phyloP scores from a whole-genome alignment of 192 early-diverging fungal species.

The Spizellomyces sp. region DNA sequence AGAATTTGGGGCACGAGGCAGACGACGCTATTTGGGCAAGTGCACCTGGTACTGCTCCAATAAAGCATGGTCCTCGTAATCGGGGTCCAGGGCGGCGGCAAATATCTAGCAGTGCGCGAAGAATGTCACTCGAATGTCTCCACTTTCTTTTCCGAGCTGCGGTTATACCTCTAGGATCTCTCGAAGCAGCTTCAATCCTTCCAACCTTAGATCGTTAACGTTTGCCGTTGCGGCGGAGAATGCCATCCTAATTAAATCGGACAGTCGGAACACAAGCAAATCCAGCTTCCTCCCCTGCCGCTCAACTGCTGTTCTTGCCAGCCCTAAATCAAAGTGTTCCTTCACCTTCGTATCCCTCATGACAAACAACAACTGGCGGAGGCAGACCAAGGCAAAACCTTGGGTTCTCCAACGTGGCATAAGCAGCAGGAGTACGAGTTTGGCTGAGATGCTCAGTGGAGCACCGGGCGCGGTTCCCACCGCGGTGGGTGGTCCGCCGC shows the following conservation, averaged over 20 bases:
- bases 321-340: slow-evolving; percentile 71
- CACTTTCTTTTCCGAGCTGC: slow-evolving; percentile 1
- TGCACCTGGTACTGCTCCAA: slow-evolving; percentile 81
- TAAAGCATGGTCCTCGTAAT: slow-evolving; percentile 76
- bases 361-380: slow-evolving; percentile 66
- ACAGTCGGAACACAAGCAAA: slow-evolving; percentile 73
- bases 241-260: slow-evolving; percentile 87
- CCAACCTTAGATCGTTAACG: slow-evolving; percentile 71
- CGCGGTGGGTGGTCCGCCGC: slow-evolving; percentile 9
- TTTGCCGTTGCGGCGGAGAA: slow-evolving; percentile 84
- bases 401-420: slow-evolving; percentile 78
- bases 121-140: background rate
- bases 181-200: slow-evolving; percentile 79
- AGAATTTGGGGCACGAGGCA: no score
- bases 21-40: slow-evolving; percentile 4
- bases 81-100: slow-evolving; percentile 80
- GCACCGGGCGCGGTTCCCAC: slow-evolving; percentile 13
- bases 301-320: slow-evolving; percentile 8
- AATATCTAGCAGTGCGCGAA: slow-evolving; percentile 45
- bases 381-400: slow-evolving; percentile 74
- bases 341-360: slow-evolving; percentile 55
- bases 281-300: slow-evolving; percentile 45
- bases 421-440: slow-evolving; percentile 39
- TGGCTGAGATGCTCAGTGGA: slow-evolving; percentile 4
- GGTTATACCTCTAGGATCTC: slow-evolving; percentile 63